Percentiles rank a stretch among this genome's conserved stretches.
Evolutionary conservation across 139 green algal species (phyloP).

Genomic region (Pycnococcus provasolii): DNA sequence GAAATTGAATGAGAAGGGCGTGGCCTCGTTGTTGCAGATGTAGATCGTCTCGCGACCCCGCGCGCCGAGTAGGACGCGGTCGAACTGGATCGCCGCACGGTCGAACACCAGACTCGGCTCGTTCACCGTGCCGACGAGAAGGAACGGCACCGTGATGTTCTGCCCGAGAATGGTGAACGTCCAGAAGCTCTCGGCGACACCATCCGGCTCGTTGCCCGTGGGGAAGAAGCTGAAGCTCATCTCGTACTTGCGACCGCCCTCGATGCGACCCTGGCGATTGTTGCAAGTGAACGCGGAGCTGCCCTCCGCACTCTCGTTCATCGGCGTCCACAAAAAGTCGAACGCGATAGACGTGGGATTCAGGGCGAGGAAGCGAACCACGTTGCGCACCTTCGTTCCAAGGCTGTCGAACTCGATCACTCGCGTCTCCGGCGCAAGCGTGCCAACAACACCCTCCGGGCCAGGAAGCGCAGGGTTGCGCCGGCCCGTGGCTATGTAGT

Average conservation of each 20-base stretch:
- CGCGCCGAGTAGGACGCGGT: constrained; percentile 28
- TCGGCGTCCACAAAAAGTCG: constrained; percentile 56
- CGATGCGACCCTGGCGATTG: constrained; percentile 38
- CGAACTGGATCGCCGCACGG: constrained; percentile 56
- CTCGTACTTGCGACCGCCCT: constrained; percentile 52
- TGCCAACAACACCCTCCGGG: constrained; percentile 38
- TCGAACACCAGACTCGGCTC: constrained; percentile 61
- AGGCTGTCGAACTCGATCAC: constrained; percentile 61
- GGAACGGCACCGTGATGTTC: constrained; percentile 50
- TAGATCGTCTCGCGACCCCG: constrained; percentile 23
- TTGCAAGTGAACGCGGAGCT: constrained; percentile 13
- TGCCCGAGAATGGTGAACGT: constrained; percentile 58
- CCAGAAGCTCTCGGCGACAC: constrained; percentile 63
- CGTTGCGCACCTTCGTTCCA: constrained; percentile 52
- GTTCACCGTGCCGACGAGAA: constrained; percentile 52
- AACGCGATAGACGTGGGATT: constrained; percentile 69
- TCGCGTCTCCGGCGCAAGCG: constrained; percentile 51
- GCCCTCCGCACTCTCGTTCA: background rate
- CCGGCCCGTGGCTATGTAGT: constrained; percentile 47
- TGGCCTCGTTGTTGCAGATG: constrained; percentile 57
- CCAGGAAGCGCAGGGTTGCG: constrained; percentile 48
- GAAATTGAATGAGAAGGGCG: constrained; percentile 60
- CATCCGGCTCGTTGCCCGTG: constrained; percentile 14
- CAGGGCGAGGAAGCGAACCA: constrained; percentile 62
- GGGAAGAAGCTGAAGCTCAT: constrained; percentile 73